Base-by-base conservation (phyloP, 23 red algal genomes). In the Gracilariopsis chorda region DNA sequence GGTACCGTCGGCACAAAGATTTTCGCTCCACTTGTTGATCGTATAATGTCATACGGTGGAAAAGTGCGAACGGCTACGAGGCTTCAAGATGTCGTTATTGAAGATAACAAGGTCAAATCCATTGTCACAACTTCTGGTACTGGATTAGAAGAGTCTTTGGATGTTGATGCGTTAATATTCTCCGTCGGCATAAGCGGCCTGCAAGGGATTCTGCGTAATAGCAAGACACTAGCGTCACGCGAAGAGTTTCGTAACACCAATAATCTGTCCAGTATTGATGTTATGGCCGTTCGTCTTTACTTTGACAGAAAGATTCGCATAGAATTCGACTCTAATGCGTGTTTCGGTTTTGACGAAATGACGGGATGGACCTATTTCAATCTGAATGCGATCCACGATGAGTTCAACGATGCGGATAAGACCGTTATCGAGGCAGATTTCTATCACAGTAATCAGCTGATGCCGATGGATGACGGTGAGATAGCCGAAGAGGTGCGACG, bases 331-430 rank as follows among this genome's bases (percentile, higher is more conserved):
- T 90, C 82, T 17, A 96, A 96, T 51, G 94, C 89, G 2, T 81
- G 84, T 19, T 96, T 93, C 71, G 88, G 94, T 34, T 93, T 96
- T 43, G 94, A 96, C 73, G 53, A 82, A 20, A 58, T 24, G n/a
- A 93, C 89, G 17, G 94, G 94, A 21, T 85, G 94, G 82, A 96
- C 94, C 13, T 93, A 93, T 35, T 96, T 96, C 33, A 81, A 96
- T 52, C 88, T 96, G 53, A 93, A 93, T 77, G 89, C 70, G 2
- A 86, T 93, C 29, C 94, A 96, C 62, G 94, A 96, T 42, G 87
- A 92, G 70, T 91, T 87, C 73, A 60, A 82, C 28, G 46, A 90
- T 58, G 82, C 44, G 41, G 62, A 86, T 41, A 87, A 67, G 67
- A 80, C 81, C 7, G 94, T 96, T 36, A 63, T 96, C 25, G 94